phyloP scores from a whole-genome alignment of 306 rosid genomes.

The Sophora flavescens region DNA sequence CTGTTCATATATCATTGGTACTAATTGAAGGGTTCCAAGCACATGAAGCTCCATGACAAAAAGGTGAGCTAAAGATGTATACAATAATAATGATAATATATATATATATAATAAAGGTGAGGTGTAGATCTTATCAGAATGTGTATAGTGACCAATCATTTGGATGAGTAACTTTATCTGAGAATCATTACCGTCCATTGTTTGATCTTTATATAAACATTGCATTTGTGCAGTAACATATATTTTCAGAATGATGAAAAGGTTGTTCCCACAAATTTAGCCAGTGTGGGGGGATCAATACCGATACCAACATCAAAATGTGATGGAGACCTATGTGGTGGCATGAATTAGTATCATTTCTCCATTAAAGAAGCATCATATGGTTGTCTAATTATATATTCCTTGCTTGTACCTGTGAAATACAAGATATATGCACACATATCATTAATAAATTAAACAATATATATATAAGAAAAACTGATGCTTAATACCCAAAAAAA shows the following conservation, averaged over 20 bases:
- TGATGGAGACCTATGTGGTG: conserved; percentile 47
- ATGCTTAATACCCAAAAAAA: background rate
- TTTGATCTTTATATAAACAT: conserved; percentile 37
- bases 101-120: conserved; percentile 1
- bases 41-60: conserved; percentile 44
- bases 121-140: conserved; percentile 41
- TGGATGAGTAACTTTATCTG: conserved; percentile 36
- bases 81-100: too few species aligned
- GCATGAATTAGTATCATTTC: conserved; percentile 36
- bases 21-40: conserved; percentile 31
- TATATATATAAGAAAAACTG: background rate
- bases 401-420: conserved; percentile 24
- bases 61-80: conserved; percentile 32
- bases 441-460: background rate
- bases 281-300: conserved; percentile 45
- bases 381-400: conserved; percentile 38
- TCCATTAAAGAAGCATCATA: conserved; percentile 36
- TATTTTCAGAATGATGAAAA: conserved; percentile 44
- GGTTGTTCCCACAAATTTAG: conserved; percentile 44
- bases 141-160: conserved; percentile 39
- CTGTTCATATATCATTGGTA: conserved; percentile 44
- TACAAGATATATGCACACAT: conserved; percentile 11
- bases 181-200: conserved; percentile 47
- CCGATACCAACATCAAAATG: conserved; percentile 41
- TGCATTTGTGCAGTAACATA: conserved; percentile 37